A percentile compares a stretch with the other conserved stretches of the same genome.
Evolutionary conservation across 352 stramenopile species (phyloP).

Genomic region (Pythium sukuiense): DNA sequence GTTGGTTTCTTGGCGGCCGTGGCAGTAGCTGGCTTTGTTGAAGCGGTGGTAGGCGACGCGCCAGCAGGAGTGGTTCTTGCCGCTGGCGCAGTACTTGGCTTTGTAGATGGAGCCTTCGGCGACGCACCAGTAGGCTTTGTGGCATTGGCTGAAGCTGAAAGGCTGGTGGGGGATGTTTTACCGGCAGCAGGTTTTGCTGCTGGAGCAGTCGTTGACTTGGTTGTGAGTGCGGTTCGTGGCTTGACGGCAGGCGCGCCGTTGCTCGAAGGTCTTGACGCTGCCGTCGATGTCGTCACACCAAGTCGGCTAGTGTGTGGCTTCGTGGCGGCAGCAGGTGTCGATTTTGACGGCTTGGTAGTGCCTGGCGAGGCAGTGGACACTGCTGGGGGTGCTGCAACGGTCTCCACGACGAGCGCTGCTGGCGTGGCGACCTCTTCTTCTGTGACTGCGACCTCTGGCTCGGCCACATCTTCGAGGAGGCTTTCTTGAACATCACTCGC

Average conservation of each 20-base stretch:
- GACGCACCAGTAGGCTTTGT: background rate
- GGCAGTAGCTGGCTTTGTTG: constrained; percentile 14
- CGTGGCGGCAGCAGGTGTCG: background rate
- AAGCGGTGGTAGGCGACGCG: constrained; percentile 3
- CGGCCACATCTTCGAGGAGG: background rate
- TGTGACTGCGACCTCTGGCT: background rate
- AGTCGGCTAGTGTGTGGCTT: background rate
- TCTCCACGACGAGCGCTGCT: background rate
- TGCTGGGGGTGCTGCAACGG: background rate
- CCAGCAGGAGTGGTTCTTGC: background rate
- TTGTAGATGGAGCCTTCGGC: background rate
- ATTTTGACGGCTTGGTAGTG: background rate
- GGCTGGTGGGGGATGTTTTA: background rate
- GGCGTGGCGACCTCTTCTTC: background rate
- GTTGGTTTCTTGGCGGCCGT: constrained; percentile 8
- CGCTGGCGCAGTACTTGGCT: background rate
- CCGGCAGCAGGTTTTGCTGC: background rate
- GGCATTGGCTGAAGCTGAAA: background rate
- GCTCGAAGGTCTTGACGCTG: background rate
- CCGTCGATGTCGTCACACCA: background rate
- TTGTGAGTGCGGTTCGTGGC: background rate
- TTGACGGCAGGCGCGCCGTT: background rate
- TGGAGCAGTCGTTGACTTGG: background rate
- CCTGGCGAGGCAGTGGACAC: background rate
- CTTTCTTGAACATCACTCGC: background rate